A percentile compares a stretch with the other conserved stretches of the same genome.
Evolutionary conservation across 106 monocot species (phyloP).

Genomic region (Gastrodia elata): DNA sequence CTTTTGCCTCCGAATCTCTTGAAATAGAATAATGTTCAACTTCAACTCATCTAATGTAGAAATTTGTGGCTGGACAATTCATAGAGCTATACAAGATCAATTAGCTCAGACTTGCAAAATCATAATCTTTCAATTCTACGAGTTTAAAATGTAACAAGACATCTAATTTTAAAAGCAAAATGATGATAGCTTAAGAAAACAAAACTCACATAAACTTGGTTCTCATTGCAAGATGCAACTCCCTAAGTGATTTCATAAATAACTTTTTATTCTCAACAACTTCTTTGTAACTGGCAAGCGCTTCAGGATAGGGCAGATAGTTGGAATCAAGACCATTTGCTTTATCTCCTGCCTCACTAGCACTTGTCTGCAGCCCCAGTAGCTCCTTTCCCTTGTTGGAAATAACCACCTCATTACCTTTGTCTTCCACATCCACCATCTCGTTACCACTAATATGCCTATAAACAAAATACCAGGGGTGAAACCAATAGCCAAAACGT

Average conservation of each 20-base stretch:
- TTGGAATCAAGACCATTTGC: not conserved
- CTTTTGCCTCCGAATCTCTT: not conserved
- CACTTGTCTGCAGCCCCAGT: not conserved
- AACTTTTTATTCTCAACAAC: not conserved
- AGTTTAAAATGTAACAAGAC: not conserved
- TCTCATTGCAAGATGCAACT: conserved; percentile 4
- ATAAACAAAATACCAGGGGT: no score
- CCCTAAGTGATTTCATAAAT: conserved; percentile 5
- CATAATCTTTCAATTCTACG: not conserved
- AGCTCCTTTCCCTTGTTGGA: not conserved
- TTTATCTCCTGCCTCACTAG: not conserved
- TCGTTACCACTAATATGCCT: not conserved
- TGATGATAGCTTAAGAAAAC: not conserved
- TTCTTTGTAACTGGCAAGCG: conserved; percentile 3
- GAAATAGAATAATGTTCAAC: not conserved
- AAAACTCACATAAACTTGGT: conserved; percentile 10
- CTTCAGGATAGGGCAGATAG: not conserved
- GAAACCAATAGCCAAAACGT: no score
- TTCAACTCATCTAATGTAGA: not conserved
- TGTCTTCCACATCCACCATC: conserved; percentile 5
- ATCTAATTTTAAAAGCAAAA: not conserved
- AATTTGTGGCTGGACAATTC: not conserved
- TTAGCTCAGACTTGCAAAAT: not conserved
- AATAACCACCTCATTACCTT: not conserved
- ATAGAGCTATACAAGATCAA: not conserved